Evolutionary conservation across 2,329 filamentous ascomycete genomes (phyloP).

Genomic region (Colletotrichum liaoningense): DNA sequence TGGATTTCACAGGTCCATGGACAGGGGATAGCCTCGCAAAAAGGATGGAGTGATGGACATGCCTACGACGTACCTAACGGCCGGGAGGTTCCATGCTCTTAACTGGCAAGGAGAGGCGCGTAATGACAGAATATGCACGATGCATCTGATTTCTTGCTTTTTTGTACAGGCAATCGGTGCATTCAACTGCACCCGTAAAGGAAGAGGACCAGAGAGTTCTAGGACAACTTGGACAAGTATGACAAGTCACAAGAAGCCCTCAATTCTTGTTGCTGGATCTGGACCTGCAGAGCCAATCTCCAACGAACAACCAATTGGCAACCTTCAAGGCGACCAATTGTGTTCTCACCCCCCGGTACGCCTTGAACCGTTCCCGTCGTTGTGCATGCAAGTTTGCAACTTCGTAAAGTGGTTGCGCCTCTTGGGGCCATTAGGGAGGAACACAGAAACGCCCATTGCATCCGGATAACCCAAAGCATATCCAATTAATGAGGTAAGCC

Average conservation of each 20-base stretch:
- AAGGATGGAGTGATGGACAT: not conserved
- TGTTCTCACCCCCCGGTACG: not conserved
- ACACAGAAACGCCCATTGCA: not conserved
- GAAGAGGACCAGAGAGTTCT: not conserved
- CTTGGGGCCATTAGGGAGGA: not conserved
- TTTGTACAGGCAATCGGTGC: not conserved
- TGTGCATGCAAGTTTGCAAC: not conserved
- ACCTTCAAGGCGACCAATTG: not conserved
- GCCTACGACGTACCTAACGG: not conserved
- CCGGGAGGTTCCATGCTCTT: not conserved
- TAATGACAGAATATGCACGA: not conserved
- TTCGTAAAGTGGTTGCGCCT: slow-evolving; percentile 1
- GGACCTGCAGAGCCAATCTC: slow-evolving; percentile 9
- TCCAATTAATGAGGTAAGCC: not conserved
- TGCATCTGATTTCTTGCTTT: not conserved
- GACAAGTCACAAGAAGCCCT: not conserved
- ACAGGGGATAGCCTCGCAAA: not conserved
- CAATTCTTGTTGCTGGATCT: not conserved
- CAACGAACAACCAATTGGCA: not conserved
- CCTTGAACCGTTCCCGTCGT: slow-evolving; percentile 11
- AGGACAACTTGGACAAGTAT: not conserved
- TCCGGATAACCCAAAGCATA: not conserved
- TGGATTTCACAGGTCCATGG: not conserved
- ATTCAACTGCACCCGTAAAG: not conserved
- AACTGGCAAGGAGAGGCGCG: not conserved